Evolutionary conservation across 2,329 filamentous ascomycete species (phyloP).

Genomic region (Leptographium galeiforme): DNA sequence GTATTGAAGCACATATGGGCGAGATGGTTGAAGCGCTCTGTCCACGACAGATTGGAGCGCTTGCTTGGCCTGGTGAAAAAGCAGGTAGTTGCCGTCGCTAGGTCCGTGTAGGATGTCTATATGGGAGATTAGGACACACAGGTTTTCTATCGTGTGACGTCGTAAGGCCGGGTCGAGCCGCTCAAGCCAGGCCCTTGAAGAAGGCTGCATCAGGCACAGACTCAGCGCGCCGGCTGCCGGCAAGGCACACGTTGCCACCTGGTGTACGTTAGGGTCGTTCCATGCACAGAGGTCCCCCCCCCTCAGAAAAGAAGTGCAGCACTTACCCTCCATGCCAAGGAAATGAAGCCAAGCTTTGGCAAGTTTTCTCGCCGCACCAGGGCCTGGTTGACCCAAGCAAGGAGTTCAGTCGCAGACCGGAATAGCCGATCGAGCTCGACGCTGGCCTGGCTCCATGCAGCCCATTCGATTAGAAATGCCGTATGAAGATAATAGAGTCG

Average conservation of each 20-base stretch:
- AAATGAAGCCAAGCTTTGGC: conserved; percentile 3
- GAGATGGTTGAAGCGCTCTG: background rate
- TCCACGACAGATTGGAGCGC: background rate
- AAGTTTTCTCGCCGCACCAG: conserved; percentile 3
- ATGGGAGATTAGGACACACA: conserved; percentile 4
- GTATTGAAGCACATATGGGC: background rate
- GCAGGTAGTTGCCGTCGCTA: conserved; percentile 5
- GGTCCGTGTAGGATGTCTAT: conserved; percentile 5
- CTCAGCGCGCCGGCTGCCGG: conserved; percentile 3
- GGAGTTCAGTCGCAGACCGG: conserved; percentile 1
- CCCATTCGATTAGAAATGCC: conserved; percentile 4
- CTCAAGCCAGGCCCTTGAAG: background rate
- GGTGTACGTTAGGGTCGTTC: background rate
- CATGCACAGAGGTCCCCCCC: background rate
- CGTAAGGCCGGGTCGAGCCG: background rate
- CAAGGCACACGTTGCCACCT: conserved; percentile 3
- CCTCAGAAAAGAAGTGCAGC: background rate
- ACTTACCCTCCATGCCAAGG: conserved; percentile 1
- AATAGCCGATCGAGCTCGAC: conserved; percentile 1
- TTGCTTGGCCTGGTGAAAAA: conserved; percentile 4
- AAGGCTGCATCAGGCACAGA: conserved; percentile 1
- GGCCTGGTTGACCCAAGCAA: conserved; percentile 6
- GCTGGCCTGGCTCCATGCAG: conserved; percentile 1
- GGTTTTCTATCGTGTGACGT: conserved; percentile 1
- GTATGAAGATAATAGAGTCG: conserved; percentile 6